Base-by-base conservation (phyloP, 75 land plant species). In the Cryptomeria japonica region DNA sequence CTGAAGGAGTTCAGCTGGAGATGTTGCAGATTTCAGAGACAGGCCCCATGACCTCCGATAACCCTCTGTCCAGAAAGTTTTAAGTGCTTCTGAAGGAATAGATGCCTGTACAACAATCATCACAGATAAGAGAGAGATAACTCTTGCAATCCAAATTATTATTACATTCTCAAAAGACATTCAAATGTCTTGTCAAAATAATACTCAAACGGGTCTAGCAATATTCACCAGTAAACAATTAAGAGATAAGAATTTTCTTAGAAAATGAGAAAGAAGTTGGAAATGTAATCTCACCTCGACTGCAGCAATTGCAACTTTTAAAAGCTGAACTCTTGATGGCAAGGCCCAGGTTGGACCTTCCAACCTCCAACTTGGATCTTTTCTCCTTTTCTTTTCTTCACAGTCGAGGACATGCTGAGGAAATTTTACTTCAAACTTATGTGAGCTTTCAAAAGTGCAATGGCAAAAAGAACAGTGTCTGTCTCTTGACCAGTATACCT, bases 11-110 rank as follows among this genome's bases (percentile, higher is more conserved):
- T 96, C 96, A 44, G 87, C 91, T 10, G 91, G 85, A 36, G 95
- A 94, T 70, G 93, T 89, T 28, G 97, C 91, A 68, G 86, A 61
- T 51, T 90, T 90, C 88, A 98, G 85, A 86, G 89, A 92, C 70
- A 87, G 70, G 64, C 93, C 94, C 99, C 99, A 98, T 51, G 90
- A 49, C 88, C 88, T 94, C 32, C 97, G 89, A 86, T 89, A 88
- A 32, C 73, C 89, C 32, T 95, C 94, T 38, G 92, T 90, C 99
- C 99, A 98, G 61, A 87, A 90, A 51, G 92, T 68, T 80, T 96
- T 91, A 73, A 97, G 90, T 58, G 99, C 99, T 87, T 95, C 94
- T 42, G 92, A n/a, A 34, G 99, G 99, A 78, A 98, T 88, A 51
- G 90, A 96, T 53, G 83, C 94, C 99, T 98, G 92, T 13, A 88